Evolutionary conservation across 106 monocot genomes (phyloP).

Genomic region (Dendrobium officinale): DNA sequence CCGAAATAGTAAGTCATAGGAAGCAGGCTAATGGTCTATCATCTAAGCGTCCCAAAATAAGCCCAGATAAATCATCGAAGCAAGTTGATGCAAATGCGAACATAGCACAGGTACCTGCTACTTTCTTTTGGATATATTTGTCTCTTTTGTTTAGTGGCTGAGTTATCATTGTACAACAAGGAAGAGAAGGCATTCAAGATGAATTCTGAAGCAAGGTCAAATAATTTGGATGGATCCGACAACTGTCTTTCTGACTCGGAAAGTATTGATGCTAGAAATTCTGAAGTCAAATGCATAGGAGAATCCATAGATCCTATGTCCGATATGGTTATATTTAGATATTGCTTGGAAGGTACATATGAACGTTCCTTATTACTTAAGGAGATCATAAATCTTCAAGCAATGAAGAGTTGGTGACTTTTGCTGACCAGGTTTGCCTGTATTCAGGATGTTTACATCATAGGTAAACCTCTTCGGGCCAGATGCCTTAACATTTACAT

Average conservation of each 20-base stretch:
- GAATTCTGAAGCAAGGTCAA: conserved; percentile 21
- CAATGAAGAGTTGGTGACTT: conserved; percentile 50
- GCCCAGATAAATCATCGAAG: conserved; percentile 13
- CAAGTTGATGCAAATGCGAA: conserved; percentile 20
- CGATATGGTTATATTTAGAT: conserved; percentile 63
- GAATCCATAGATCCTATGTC: conserved; percentile 28
- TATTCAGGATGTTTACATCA: conserved; percentile 90
- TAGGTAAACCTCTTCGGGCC: conserved; percentile 33
- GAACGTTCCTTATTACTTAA: conserved; percentile 59
- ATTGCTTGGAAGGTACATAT: conserved; percentile 67
- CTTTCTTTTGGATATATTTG: not conserved
- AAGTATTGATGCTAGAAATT: conserved; percentile 54
- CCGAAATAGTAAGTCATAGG: conserved; percentile 15
- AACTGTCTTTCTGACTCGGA: conserved; percentile 63
- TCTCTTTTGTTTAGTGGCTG: not conserved
- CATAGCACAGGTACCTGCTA: conserved; percentile 15
- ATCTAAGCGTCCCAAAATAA: conserved; percentile 31
- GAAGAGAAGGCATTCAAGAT: conserved; percentile 10
- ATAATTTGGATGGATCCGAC: conserved; percentile 34
- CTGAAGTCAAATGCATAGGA: conserved; percentile 15
- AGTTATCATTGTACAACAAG: conserved; percentile 8
- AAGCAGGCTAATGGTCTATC: conserved; percentile 19
- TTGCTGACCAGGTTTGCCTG: conserved; percentile 69
- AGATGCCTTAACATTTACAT: not conserved
- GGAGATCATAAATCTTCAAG: conserved; percentile 32